Evolutionary conservation across 2,329 filamentous ascomycete species (phyloP).

Genomic region (Epichloe uncinata): DNA sequence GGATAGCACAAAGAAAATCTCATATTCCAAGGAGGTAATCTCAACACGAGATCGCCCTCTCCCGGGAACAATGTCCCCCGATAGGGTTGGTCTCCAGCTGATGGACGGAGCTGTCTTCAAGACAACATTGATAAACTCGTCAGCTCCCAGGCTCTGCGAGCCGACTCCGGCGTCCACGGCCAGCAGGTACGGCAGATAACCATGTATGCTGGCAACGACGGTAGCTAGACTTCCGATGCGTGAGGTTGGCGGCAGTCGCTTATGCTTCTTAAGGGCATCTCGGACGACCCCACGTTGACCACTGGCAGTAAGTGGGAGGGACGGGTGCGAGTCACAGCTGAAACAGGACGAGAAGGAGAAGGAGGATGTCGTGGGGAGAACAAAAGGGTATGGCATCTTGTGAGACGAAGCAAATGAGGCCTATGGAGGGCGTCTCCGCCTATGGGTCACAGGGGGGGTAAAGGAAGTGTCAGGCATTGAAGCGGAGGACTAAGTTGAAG

Average conservation of each 20-base stretch:
- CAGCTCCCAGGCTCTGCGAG: slow-evolving; percentile 25
- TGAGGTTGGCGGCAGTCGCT: slow-evolving; percentile 61
- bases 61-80: slow-evolving; percentile 45
- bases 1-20: slow-evolving; percentile 66
- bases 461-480: background rate
- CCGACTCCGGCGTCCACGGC: slow-evolving; percentile 63
- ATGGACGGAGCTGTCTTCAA: slow-evolving; percentile 48
- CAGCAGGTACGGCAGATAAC: slow-evolving; percentile 74
- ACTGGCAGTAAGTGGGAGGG: slow-evolving; percentile 68
- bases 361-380: slow-evolving; percentile 77
- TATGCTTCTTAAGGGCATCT: slow-evolving; percentile 77
- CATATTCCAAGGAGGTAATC: slow-evolving; percentile 64
- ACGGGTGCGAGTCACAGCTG: slow-evolving; percentile 72
- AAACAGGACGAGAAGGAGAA: slow-evolving; percentile 71
- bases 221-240: slow-evolving; percentile 58
- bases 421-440: background rate
- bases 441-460: background rate
- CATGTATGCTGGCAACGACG: slow-evolving; percentile 55
- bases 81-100: slow-evolving; percentile 75
- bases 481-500: background rate
- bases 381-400: slow-evolving; percentile 79
- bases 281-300: slow-evolving; percentile 74
- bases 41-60: slow-evolving; percentile 53
- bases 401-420: background rate
- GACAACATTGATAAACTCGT: slow-evolving; percentile 54